phyloP scores from a whole-genome alignment of 768 basidiomycete genomes.

The Lactarius hatsudake region DNA sequence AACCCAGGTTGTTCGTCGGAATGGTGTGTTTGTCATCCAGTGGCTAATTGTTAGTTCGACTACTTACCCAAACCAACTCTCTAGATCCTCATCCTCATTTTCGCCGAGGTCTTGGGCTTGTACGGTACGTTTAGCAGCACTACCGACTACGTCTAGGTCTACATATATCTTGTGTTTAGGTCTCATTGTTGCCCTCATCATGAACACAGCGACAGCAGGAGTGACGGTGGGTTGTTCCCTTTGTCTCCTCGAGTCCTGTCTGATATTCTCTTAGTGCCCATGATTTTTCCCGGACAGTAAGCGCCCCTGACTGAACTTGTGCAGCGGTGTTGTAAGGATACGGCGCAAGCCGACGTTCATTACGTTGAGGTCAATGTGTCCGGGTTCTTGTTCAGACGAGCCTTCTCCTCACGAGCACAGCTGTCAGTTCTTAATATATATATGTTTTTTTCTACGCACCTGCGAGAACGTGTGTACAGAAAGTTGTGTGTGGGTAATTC shows the following conservation, averaged over 20 bases:
- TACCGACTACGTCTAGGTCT: neutral
- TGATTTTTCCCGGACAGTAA: neutral
- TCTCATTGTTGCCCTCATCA: slow-evolving; percentile 52
- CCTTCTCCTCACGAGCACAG: neutral
- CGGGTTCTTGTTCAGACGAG: slow-evolving; percentile 1
- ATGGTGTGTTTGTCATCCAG: slow-evolving; percentile 53
- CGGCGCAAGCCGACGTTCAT: neutral
- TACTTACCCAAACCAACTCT: neutral
- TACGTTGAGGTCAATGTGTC: slow-evolving; percentile 1
- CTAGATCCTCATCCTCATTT: slow-evolving; percentile 84
- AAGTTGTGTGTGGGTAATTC: neutral
- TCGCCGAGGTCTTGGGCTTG: slow-evolving; percentile 89
- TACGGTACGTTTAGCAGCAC: slow-evolving; percentile 51
- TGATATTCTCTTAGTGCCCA: slow-evolving; percentile 19
- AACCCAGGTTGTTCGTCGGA: slow-evolving; percentile 90
- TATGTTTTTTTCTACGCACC: slow-evolving; percentile 2
- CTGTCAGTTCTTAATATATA: slow-evolving; percentile 18
- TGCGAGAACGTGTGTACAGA: neutral
- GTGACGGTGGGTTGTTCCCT: neutral
- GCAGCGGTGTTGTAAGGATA: neutral
- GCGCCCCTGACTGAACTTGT: neutral
- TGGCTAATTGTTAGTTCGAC: neutral
- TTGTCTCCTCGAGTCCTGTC: neutral
- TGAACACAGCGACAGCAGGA: slow-evolving; percentile 39
- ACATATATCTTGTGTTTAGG: slow-evolving; percentile 26